phyloP scores from a whole-genome alignment of 2,329 filamentous ascomycete species.

The Ascochyta clinopodiicola region DNA sequence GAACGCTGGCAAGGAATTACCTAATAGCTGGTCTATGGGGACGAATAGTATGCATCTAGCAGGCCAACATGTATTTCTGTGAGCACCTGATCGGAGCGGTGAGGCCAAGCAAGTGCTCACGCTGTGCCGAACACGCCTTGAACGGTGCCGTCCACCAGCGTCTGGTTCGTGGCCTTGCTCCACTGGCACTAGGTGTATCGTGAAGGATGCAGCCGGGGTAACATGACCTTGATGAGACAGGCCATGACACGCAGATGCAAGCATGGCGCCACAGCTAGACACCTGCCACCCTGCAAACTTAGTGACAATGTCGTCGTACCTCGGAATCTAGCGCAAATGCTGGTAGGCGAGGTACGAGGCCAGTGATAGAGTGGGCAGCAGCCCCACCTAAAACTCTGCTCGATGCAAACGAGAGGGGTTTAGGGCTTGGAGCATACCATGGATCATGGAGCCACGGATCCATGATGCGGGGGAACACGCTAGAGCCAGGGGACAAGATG shows the following conservation, averaged over 20 bases:
- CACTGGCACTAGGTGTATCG: conserved; percentile 2
- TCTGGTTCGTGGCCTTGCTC: conserved; percentile 11
- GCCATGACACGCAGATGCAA: conserved; percentile 6
- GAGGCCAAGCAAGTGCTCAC: conserved; percentile 24
- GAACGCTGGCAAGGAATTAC: conserved; percentile 42
- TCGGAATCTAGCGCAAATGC: conserved; percentile 1
- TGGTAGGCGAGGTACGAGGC: conserved; percentile 21
- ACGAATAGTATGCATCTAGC: conserved; percentile 45
- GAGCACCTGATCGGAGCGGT: conserved; percentile 33
- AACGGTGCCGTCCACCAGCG: conserved; percentile 21
- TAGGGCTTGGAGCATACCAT: conserved; percentile 7
- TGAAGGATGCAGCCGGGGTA: conserved; percentile 5
- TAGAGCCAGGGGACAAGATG: conserved; percentile 26
- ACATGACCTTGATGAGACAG: conserved; percentile 9
- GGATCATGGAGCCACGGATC: background rate
- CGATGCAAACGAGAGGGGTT: conserved; percentile 23
- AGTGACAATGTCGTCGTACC: conserved; percentile 9
- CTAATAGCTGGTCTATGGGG: conserved; percentile 40
- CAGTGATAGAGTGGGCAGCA: background rate
- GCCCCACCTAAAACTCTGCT: conserved; percentile 31
- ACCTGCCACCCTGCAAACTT: conserved; percentile 1
- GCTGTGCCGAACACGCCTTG: conserved; percentile 29
- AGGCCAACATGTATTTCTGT: conserved; percentile 27
- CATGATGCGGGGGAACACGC: conserved; percentile 30
- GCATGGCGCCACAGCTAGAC: conserved; percentile 2